Evolutionary conservation across 2,329 filamentous ascomycete genomes (phyloP).

Genomic region (Fusarium udum): DNA sequence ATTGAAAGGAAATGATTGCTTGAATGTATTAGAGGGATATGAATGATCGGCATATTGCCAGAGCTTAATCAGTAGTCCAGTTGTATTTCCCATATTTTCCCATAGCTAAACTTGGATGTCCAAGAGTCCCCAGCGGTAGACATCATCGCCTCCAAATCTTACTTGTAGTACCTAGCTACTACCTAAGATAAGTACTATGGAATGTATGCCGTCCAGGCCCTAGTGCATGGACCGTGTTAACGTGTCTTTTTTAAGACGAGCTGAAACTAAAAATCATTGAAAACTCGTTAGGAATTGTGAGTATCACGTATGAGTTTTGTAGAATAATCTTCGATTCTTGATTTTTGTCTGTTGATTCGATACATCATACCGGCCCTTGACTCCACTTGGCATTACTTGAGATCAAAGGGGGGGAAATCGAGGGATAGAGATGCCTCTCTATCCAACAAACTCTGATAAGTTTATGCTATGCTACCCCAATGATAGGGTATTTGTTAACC

Average conservation of each 20-base stretch:
- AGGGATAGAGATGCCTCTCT: not conserved
- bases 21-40: not conserved
- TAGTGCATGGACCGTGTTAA: constrained; percentile 6
- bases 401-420: not conserved
- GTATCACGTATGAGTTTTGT: not conserved
- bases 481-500: not conserved
- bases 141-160: not conserved
- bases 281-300: not conserved
- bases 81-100: not conserved
- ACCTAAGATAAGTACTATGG: not conserved
- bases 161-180: too few species aligned
- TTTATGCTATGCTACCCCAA: not conserved
- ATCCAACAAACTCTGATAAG: not conserved
- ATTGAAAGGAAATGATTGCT: not conserved
- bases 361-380: not conserved
- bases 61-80: not conserved
- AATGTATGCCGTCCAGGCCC: not conserved
- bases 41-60: constrained; percentile 5
- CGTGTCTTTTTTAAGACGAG: not conserved
- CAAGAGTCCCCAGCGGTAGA: not conserved
- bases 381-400: not conserved
- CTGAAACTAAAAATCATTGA: not conserved
- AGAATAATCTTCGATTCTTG: not conserved
- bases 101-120: not conserved
- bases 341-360: constrained; percentile 11